A percentile compares a stretch with the other conserved stretches of the same genome.
Conservation (phyloP, 352 stramenopile genomes). For the Elongisporangium undulatum region DNA sequence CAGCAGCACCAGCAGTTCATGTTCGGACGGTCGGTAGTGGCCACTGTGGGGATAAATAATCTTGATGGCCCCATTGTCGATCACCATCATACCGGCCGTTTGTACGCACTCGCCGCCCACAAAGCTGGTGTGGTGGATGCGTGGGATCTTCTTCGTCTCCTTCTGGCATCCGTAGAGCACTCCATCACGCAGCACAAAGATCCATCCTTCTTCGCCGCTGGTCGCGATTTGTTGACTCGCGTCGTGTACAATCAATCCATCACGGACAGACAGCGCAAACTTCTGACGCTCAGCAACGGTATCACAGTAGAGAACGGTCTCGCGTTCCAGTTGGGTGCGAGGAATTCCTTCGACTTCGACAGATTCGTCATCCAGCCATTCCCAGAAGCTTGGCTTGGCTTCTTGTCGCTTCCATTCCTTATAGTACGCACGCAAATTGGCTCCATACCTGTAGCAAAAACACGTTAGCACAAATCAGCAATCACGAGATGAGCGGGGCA, state of each 20-base stretch:
- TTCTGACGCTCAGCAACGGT: slow-evolving; percentile 85
- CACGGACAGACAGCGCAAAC: slow-evolving; percentile 81
- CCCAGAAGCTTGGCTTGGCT: slow-evolving; percentile 82
- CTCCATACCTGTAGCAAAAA: slow-evolving; percentile 86
- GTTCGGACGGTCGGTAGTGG: slow-evolving; percentile 95
- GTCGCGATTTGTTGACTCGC: slow-evolving; percentile 72
- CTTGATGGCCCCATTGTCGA: slow-evolving; percentile 88
- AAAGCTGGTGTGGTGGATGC: slow-evolving; percentile 98
- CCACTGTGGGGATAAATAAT: slow-evolving; percentile 97
- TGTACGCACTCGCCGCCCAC: slow-evolving; percentile 96
- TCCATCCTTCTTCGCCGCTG: slow-evolving; percentile 94
- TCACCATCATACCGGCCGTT: slow-evolving; percentile 96
- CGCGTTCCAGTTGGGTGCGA: slow-evolving; percentile 90
- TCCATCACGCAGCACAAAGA: slow-evolving; percentile 95
- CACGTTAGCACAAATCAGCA: neutral
- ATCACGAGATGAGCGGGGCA: neutral
- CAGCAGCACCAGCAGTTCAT: slow-evolving; percentile 93
- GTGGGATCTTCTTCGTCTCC: slow-evolving; percentile 89
- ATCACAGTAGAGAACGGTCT: slow-evolving; percentile 95
- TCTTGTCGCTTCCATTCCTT: slow-evolving; percentile 93
- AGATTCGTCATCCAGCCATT: slow-evolving; percentile 85
- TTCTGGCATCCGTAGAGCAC: slow-evolving; percentile 94
- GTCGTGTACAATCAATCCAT: slow-evolving; percentile 63
- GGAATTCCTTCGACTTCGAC: slow-evolving; percentile 86
- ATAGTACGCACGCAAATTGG: slow-evolving; percentile 96